phyloP scores from a whole-genome alignment of 768 basidiomycete species.

The Termitomyces sp. region DNA sequence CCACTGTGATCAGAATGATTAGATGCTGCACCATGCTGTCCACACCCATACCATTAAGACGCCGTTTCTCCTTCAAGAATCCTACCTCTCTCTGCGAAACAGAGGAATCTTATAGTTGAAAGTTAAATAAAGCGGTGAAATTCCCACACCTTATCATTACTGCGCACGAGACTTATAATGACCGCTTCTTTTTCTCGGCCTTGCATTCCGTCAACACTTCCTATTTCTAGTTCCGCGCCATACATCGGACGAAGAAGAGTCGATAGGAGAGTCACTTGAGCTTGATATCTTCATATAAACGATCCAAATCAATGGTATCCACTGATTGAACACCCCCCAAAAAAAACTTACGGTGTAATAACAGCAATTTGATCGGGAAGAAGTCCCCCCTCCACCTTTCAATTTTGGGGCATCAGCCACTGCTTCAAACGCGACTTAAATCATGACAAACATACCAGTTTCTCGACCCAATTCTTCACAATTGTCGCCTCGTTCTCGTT shows the following conservation, averaged over 20 bases:
- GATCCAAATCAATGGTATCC: neutral
- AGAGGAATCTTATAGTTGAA: neutral
- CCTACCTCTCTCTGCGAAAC: conserved; percentile 74
- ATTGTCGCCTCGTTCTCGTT: conserved; percentile 95
- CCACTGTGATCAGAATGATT: conserved; percentile 41
- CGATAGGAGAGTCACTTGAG: conserved; percentile 84
- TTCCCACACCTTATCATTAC: conserved; percentile 74
- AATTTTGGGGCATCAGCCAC: neutral
- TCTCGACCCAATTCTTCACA: conserved; percentile 78
- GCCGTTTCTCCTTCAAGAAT: conserved; percentile 87
- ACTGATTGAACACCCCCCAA: neutral
- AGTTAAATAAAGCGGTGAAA: conserved; percentile 5
- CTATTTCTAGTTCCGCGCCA: conserved; percentile 75
- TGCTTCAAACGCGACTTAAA: neutral
- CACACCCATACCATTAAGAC: conserved; percentile 70
- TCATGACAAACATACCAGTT: conserved; percentile 45
- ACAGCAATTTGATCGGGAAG: conserved; percentile 73
- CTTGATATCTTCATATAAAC: conserved; percentile 69
- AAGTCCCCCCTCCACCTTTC: conserved; percentile 56
- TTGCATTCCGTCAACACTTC: conserved; percentile 96
- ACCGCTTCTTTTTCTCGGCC: conserved; percentile 95
- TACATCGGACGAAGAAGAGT: conserved; percentile 69
- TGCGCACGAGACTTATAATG: conserved; percentile 87
- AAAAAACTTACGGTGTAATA: conserved; percentile 62
- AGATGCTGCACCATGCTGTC: neutral